Conservation (phyloP, 371 early-diverging fungal species). For the Mucor circinelloides region DNA sequence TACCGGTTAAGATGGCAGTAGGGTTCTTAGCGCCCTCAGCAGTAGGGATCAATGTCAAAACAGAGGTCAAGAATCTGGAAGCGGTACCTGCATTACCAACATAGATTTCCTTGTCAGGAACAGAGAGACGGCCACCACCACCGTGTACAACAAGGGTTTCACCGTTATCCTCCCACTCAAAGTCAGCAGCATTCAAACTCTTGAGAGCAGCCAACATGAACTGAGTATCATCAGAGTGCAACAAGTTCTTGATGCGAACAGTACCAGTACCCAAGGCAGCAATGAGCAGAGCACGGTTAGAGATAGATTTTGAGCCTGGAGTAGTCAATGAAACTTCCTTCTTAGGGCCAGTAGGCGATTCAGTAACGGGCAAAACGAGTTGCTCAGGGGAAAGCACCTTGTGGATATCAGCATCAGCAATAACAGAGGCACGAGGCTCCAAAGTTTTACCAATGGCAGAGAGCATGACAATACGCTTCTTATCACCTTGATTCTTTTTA, state of each 20-base stretch:
- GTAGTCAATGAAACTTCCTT: constrained; percentile 69
- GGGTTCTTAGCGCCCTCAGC: constrained; percentile 36
- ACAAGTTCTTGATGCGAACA: constrained; percentile 82
- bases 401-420: constrained; percentile 82
- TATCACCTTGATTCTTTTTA: constrained; percentile 93
- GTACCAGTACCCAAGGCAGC: constrained; percentile 90
- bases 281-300: constrained; percentile 92
- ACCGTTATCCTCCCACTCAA: constrained; percentile 93
- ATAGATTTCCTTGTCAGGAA: constrained; percentile 83
- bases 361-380: constrained; percentile 67
- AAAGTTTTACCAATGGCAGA: constrained; percentile 82
- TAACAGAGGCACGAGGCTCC: constrained; percentile 81
- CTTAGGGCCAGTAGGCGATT: constrained; percentile 45
- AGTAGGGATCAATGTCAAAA: constrained; percentile 75
- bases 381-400: constrained; percentile 83
- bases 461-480: constrained; percentile 93
- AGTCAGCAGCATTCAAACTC: constrained; percentile 82
- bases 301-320: constrained; percentile 96
- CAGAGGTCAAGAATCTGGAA: constrained; percentile 92
- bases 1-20: constrained; percentile 86
- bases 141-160: constrained; percentile 88
- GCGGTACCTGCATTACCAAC: constrained; percentile 99
- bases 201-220: constrained; percentile 94
- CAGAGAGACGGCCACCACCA: constrained; percentile 72
- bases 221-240: constrained; percentile 98